Base-by-base conservation (phyloP, 805 yeast genomes). In the Spathaspora girioi region DNA sequence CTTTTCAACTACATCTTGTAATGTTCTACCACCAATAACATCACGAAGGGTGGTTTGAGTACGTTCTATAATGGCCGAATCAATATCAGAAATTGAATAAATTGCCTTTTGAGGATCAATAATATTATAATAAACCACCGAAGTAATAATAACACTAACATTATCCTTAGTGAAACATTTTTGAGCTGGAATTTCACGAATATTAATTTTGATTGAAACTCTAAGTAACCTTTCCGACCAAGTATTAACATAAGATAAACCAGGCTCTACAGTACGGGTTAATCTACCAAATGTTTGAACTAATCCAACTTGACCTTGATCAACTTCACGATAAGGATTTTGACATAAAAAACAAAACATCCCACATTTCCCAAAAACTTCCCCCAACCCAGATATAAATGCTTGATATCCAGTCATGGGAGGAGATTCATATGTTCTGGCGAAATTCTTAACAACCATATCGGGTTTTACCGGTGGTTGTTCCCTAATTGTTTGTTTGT, bases 31-130 rank as follows among this genome's bases (percentile, higher is more conserved):
- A 55, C 91, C 91, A 50, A 84, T 77, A 19, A 85, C 91, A 56
- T 84, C 88, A 64, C 91, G 75, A 60, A 85, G 69, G 2, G 91
- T 85, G 43, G 89, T 85, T 66, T 84, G 88, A 5, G 89, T 84
- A 62, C 89, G 74, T 63, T 84, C 89, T 49, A 74, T 67, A 49
- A 85, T 73, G 15, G 90, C 86, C 43, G 65, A 67, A 53, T 75
- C 75, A 51, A 85, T 79, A 59, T 81, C 66, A 32, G 73, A 65
- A 55, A 85, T 81, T 29, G 83, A 80, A 59, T 78, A 84, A 48
- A 76, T 70, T 15, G 90, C 87, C 70, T 77, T 80, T 59, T 83
- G 85, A 1, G 91, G 90, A 55, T 84, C 84, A 38, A 80, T 73
- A 55, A 85, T 79, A 62, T 83, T 83, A 69, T 79, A 85, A 65